Percentiles rank a stretch among this genome's conserved stretches.
These are phyloP conservation scores for Cucurbitaria berberidis DNA, from an alignment of 2,329 filamentous ascomycete species.

Conservation along the genomic window DNA sequence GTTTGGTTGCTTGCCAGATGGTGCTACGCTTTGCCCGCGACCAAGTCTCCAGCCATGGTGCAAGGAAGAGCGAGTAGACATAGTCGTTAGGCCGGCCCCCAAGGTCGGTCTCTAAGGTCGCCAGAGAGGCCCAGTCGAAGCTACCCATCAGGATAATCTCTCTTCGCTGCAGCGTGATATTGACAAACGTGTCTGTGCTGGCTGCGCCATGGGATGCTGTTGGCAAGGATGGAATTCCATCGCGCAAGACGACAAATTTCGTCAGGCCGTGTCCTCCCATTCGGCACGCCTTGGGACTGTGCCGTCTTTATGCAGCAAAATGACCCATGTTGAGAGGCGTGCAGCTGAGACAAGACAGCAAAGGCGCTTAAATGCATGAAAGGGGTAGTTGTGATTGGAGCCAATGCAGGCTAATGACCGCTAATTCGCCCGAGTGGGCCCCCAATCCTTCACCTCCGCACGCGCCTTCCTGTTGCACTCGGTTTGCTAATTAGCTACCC, in stretches of 20 bases:
- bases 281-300: conserved; percentile 26
- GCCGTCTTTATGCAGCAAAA: conserved; percentile 30
- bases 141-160: conserved; percentile 27
- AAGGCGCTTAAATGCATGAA: conserved; percentile 41
- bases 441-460: conserved; percentile 7
- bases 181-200: conserved; percentile 38
- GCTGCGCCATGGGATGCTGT: conserved; percentile 27
- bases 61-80: neutral
- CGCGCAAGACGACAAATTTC: conserved; percentile 30
- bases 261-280: conserved; percentile 32
- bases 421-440: conserved; percentile 27
- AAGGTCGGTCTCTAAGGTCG: too few species aligned
- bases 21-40: neutral
- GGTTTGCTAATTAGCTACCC: too few species aligned
- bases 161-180: conserved; percentile 38
- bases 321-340: conserved; percentile 23
- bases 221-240: conserved; percentile 38
- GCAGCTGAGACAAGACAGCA: conserved; percentile 14
- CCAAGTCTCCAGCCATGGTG: neutral
- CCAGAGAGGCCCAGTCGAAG: too few species aligned
- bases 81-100: neutral
- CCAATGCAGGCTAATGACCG: conserved; percentile 26
- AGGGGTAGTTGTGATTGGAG: conserved; percentile 21
- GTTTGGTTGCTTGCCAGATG: neutral
- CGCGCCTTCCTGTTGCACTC: conserved; percentile 2